Conservation (phyloP, 2,329 filamentous ascomycete species). For the Trichoderma citrinoviride region DNA sequence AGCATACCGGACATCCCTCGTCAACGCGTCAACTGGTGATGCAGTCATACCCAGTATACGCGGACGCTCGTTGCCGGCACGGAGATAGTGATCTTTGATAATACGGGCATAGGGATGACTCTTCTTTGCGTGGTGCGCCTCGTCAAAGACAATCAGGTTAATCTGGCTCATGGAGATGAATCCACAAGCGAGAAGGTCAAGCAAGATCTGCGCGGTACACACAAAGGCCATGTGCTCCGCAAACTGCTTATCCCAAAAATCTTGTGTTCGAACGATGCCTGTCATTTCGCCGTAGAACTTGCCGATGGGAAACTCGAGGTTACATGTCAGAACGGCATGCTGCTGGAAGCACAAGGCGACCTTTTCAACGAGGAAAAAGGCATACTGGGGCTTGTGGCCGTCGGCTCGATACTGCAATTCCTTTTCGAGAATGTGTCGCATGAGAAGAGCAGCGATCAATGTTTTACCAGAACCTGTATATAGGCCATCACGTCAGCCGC, state of each 20-base stretch:
- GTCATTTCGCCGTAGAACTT: constrained; percentile 71
- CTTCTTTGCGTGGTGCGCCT: constrained; percentile 94
- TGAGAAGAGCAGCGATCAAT: constrained; percentile 83
- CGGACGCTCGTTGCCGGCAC: constrained; percentile 51
- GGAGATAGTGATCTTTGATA: constrained; percentile 79
- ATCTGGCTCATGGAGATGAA: constrained; percentile 80
- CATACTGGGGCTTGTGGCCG: constrained; percentile 61
- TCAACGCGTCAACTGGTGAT: constrained; percentile 83
- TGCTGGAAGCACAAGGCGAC: constrained; percentile 91
- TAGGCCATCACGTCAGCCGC: neutral
- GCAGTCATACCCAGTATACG: constrained; percentile 95
- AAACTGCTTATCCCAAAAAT: constrained; percentile 53
- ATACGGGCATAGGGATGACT: constrained; percentile 88
- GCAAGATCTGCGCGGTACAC: constrained; percentile 85
- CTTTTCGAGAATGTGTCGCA: constrained; percentile 71
- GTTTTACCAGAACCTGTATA: constrained; percentile 81
- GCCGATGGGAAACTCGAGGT: constrained; percentile 72
- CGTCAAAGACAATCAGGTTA: constrained; percentile 90
- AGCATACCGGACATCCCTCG: constrained; percentile 63
- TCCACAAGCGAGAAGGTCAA: constrained; percentile 72
- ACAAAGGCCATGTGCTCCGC: constrained; percentile 77
- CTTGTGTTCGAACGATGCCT: constrained; percentile 39
- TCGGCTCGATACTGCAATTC: constrained; percentile 68
- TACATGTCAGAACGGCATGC: constrained; percentile 73
- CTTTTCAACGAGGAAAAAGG: constrained; percentile 89